Evolutionary conservation across 495 filamentous ascomycete species (phyloP).

Genomic region (Xylaria telfairii): DNA sequence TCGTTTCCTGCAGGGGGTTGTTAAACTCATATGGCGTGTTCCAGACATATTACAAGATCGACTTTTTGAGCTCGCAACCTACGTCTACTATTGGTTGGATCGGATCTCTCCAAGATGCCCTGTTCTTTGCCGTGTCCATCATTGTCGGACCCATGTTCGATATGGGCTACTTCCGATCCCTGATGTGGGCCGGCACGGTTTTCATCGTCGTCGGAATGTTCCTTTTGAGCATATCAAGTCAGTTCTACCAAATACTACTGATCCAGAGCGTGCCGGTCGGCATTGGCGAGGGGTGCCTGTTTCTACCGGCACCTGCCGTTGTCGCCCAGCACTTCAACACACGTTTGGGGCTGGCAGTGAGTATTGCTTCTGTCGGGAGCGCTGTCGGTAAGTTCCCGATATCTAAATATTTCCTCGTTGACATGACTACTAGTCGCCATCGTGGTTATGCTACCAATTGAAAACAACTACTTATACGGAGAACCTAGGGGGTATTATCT

Average conservation of each 20-base stretch:
- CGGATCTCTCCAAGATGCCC: conserved; percentile 55
- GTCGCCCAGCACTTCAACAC: conserved; percentile 69
- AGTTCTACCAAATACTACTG: conserved; percentile 59
- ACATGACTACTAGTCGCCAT: neutral
- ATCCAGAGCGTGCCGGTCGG: conserved; percentile 60
- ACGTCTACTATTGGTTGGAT: conserved; percentile 62
- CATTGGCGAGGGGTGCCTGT: conserved; percentile 65
- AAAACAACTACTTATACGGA: neutral
- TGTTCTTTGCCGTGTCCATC: conserved; percentile 57
- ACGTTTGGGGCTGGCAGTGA: conserved; percentile 69
- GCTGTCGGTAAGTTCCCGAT: conserved; percentile 52
- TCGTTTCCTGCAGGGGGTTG: conserved; percentile 56
- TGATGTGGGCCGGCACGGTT: conserved; percentile 21
- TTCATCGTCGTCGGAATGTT: conserved; percentile 31
- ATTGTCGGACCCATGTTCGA: conserved; percentile 62
- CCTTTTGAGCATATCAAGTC: conserved; percentile 24
- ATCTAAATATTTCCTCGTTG: neutral
- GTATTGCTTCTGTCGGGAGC: conserved; percentile 68
- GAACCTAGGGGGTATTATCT: conserved; percentile 31
- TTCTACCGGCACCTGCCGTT: conserved; percentile 65
- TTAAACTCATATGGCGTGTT: conserved; percentile 75
- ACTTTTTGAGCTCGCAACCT: conserved; percentile 38
- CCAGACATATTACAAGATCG: conserved; percentile 68
- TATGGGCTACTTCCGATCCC: conserved; percentile 55
- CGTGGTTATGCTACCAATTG: neutral